phyloP scores from a whole-genome alignment of 306 rosid species.

The Ceratonia siliqua region DNA sequence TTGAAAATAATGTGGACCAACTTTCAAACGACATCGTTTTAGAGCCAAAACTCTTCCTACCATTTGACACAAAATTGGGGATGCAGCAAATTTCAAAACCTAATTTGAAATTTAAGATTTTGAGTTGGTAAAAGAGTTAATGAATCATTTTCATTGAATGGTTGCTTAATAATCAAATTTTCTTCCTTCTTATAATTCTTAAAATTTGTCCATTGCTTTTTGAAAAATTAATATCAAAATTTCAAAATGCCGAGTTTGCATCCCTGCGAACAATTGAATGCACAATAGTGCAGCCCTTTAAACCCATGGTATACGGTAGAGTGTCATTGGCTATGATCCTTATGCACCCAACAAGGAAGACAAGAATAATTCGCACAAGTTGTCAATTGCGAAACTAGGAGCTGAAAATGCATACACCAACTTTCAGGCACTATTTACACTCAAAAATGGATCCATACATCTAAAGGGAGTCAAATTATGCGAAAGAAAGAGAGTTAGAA shows the following conservation, averaged over 20 bases:
- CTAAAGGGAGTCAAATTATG: too few species aligned
- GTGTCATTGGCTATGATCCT: slow-evolving; percentile 93
- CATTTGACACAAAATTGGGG: too few species aligned
- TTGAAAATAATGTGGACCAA: too few species aligned
- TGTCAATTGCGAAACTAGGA: slow-evolving; percentile 58
- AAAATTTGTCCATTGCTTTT: not conserved
- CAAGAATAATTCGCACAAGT: slow-evolving; percentile 48
- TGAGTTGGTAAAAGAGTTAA: too few species aligned
- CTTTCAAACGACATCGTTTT: too few species aligned
- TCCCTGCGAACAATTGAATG: slow-evolving; percentile 96
- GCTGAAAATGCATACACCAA: slow-evolving; percentile 90
- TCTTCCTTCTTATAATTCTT: not conserved
- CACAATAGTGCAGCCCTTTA: slow-evolving; percentile 98
- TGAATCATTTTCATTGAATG: not conserved
- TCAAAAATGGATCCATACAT: too few species aligned
- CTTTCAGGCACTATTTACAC: slow-evolving; percentile 87
- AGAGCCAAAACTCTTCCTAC: too few species aligned
- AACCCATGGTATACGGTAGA: slow-evolving; percentile 96
- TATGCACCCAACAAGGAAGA: slow-evolving; percentile 92
- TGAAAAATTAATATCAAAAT: slow-evolving; percentile 32
- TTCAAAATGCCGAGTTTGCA: slow-evolving; percentile 97
- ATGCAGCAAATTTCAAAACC: too few species aligned
- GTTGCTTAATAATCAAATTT: not conserved
- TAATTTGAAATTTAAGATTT: too few species aligned
- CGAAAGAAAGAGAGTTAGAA: too few species aligned